These are phyloP conservation scores for Taphrina wiesneri DNA, from an alignment of 1,139 yeast species.

Conservation along the genomic window DNA sequence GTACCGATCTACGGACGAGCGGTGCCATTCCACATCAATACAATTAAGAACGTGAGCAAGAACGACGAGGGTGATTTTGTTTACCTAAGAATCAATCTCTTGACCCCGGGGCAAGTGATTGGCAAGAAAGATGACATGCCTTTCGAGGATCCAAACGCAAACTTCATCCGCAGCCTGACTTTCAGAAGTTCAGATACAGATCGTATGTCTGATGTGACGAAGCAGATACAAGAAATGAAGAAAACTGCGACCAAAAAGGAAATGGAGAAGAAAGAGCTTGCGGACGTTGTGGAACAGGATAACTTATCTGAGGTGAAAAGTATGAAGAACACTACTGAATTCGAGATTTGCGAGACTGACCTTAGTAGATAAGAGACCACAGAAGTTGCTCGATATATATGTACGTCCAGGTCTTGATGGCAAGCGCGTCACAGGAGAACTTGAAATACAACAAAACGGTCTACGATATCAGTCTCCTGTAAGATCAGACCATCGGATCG, in stretches of 20 bases:
- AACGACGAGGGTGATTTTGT: constrained; percentile 96
- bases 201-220: constrained; percentile 86
- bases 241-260: constrained; percentile 89
- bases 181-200: constrained; percentile 88
- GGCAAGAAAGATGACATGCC: constrained; percentile 77
- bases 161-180: constrained; percentile 83
- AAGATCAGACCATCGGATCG: constrained; percentile 81
- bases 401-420: constrained; percentile 96
- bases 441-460: constrained; percentile 95
- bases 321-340: background rate
- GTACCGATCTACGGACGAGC: constrained; percentile 94
- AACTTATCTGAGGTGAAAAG: constrained; percentile 71
- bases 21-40: constrained; percentile 93
- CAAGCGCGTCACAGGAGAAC: constrained; percentile 86
- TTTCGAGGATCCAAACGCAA: constrained; percentile 85
- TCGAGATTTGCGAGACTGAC: background rate
- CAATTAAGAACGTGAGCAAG: constrained; percentile 91
- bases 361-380: constrained; percentile 63
- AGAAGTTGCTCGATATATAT: constrained; percentile 81
- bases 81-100: constrained; percentile 83
- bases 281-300: constrained; percentile 93
- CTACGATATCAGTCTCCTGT: constrained; percentile 81
- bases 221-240: constrained; percentile 87
- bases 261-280: constrained; percentile 84
- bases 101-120: constrained; percentile 82